Base-by-base conservation (phyloP, 129 eudicot genomes). In the Smallanthus sonchifolius region DNA sequence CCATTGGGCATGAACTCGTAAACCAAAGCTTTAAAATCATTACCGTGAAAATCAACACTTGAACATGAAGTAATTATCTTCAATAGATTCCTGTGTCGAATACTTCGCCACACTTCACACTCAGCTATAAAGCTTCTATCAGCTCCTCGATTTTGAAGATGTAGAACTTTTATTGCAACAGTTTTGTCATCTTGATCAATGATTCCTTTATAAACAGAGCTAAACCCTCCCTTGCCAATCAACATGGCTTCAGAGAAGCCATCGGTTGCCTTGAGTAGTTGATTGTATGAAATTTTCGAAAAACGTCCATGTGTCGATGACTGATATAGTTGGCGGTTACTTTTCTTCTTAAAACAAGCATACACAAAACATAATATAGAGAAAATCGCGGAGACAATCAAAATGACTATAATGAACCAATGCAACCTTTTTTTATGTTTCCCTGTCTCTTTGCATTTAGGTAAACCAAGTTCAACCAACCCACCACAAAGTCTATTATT, bases 401-500 rank as follows among this genome's bases (percentile, higher is more conserved):
- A 37, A 59, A 77, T 77, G 32, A 77, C n/a, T 42, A 77, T 68
- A 11, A 17, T 39, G 0, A 68, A 47, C 15, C 43, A 6, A 0
- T 20, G 75, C 11, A 69, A 59, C 30, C 9, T 59, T 43, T 56
- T 77, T 2, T 43, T 59, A 13, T 42, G 30, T 42, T 56, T 68
- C 10, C 11, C 2, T 14, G 39, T 19, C n/a, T 30, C 30, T 39
- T 69, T 56, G 69, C 76, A 77, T 69, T 69, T 68, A 3, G 63
- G 81, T 43, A 77, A 69, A 9, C 69, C 37, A 35, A 68, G 81
- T 69, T 74, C 78, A 17, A 59, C 40, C 37, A 74, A 14, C 6
- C 83, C 86, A 44, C 86, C 81, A 69, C 87, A 83, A 16, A 79
- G 84, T 37, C 78, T 75, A 45, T 20, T 30, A 66, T 83, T 83